These are phyloP conservation scores for Pseudocercospora eumusae DNA, from an alignment of 2,329 filamentous ascomycete genomes.

Conservation along the genomic window DNA sequence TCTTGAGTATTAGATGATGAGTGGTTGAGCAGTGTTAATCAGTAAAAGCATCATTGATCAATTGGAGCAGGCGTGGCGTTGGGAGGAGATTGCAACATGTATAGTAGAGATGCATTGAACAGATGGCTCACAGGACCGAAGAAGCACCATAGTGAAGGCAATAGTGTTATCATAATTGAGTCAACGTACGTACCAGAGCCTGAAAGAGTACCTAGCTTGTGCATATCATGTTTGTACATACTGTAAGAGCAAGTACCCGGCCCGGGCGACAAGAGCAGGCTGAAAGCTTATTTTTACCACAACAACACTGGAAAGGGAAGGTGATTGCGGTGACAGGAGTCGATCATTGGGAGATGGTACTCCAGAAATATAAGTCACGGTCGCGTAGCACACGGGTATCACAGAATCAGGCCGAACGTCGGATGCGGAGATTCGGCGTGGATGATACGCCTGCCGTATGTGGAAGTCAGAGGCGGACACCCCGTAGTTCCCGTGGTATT, in stretches of 20 bases:
- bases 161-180: background rate
- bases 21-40: background rate
- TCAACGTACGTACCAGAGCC: background rate
- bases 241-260: background rate
- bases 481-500: too few species aligned
- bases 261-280: background rate
- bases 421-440: background rate
- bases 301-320: background rate
- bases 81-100: conserved; percentile 12
- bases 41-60: background rate
- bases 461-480: conserved; percentile 4
- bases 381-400: background rate
- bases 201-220: background rate
- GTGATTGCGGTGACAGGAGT: background rate
- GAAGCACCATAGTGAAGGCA: background rate
- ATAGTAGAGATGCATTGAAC: conserved; percentile 13
- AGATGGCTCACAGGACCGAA: conserved; percentile 4
- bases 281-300: background rate
- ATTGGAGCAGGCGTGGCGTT: conserved; percentile 14
- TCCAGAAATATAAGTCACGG: background rate
- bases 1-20: conserved; percentile 31
- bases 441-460: background rate
- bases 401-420: background rate
- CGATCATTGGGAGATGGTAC: background rate
- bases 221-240: background rate